These are phyloP conservation scores for Macrotyloma uniflorum DNA, from an alignment of 306 rosid genomes.

Conservation along the genomic window DNA sequence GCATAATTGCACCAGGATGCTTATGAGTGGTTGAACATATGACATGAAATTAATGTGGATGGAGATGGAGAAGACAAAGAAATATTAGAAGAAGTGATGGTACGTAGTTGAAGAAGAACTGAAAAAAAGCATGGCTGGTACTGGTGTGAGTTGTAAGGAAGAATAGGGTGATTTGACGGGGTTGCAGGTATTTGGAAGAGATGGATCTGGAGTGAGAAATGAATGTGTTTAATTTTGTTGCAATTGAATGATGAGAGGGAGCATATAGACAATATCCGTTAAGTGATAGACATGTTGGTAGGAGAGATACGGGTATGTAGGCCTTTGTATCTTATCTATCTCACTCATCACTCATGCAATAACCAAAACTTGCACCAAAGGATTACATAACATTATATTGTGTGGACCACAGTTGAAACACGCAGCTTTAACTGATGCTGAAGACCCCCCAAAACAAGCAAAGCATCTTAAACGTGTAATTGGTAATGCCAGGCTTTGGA, in stretches of 20 bases:
- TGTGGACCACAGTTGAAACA: conserved; percentile 54
- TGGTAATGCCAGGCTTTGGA: conserved; percentile 38
- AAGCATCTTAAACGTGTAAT: conserved; percentile 54
- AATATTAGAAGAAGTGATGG: neutral
- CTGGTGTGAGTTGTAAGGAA: neutral
- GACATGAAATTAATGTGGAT: neutral
- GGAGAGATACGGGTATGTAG: conserved; percentile 31
- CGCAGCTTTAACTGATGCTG: conserved; percentile 57
- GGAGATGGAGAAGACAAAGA: neutral
- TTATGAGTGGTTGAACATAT: neutral
- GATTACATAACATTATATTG: conserved; percentile 37
- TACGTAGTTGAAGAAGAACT: neutral
- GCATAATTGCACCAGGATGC: neutral
- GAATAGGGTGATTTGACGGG: conserved; percentile 21
- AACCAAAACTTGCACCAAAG: conserved; percentile 40
- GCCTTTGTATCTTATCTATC: conserved; percentile 12
- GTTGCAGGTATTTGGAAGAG: conserved; percentile 10
- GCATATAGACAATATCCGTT: conserved; percentile 33
- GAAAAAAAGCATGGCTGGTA: conserved; percentile 1
- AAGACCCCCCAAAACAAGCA: conserved; percentile 60
- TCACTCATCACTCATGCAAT: conserved; percentile 28
- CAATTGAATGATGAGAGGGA: conserved; percentile 18
- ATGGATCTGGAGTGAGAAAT: conserved; percentile 1
- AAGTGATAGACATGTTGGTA: conserved; percentile 41
- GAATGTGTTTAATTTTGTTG: neutral